These are phyloP conservation scores for Fusarium keratoplasticum DNA, from an alignment of 2,329 filamentous ascomycete species.

Conservation along the genomic window DNA sequence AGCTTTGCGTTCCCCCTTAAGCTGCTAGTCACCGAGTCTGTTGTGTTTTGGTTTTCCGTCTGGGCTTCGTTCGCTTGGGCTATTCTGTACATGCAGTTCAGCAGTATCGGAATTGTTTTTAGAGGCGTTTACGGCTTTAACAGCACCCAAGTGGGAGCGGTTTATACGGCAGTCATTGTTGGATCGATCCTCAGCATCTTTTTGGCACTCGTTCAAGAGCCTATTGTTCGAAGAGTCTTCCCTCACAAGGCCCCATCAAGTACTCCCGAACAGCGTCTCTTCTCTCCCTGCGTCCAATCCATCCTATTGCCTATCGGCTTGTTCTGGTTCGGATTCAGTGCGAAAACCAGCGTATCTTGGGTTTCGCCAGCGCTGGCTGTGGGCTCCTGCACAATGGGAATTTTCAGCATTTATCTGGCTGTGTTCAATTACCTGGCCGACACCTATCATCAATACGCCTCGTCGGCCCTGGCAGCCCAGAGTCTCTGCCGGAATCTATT, in stretches of 20 bases:
- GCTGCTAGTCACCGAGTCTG: conserved; percentile 68
- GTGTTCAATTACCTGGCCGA: conserved; percentile 96
- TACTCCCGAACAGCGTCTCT: conserved; percentile 70
- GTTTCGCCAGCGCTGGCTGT: conserved; percentile 72
- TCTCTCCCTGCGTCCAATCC: conserved; percentile 72
- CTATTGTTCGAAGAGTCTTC: conserved; percentile 64
- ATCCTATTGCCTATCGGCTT: conserved; percentile 72
- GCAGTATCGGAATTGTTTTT: conserved; percentile 74
- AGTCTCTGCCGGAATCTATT: conserved; percentile 88
- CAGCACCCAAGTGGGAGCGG: conserved; percentile 68
- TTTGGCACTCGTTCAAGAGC: conserved; percentile 67
- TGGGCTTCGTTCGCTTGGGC: conserved; percentile 80
- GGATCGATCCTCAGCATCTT: conserved; percentile 61
- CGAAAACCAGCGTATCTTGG: conserved; percentile 65
- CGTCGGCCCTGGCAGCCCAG: conserved; percentile 87
- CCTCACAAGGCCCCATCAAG: conserved; percentile 24
- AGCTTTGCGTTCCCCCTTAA: conserved; percentile 49
- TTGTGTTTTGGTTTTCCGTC: conserved; percentile 74
- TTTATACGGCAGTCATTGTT: conserved; percentile 64
- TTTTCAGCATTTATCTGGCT: conserved; percentile 75
- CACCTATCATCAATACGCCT: conserved; percentile 85
- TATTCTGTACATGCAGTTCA: conserved; percentile 72
- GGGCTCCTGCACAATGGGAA: conserved; percentile 72
- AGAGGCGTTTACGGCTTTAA: conserved; percentile 69
- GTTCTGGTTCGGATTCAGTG: conserved; percentile 78